phyloP scores from a whole-genome alignment of 2,329 filamentous ascomycete species.

The Diaporthe batatas region DNA sequence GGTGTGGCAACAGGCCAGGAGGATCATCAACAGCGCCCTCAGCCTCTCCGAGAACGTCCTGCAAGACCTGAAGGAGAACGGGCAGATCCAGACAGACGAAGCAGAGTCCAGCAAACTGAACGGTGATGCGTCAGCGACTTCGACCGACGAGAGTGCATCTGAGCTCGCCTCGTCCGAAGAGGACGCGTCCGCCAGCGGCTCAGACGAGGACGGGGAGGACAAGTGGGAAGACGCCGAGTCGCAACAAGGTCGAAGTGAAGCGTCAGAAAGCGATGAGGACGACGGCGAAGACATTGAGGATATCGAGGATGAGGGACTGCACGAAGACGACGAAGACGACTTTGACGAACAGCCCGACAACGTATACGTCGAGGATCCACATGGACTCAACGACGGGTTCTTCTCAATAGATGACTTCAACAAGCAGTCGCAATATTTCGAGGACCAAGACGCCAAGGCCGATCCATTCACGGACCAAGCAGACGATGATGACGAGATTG shows the following conservation, averaged over 20 bases:
- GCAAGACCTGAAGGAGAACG: slow-evolving; percentile 62
- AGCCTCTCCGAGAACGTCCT: slow-evolving; percentile 62
- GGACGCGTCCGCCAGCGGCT: slow-evolving; percentile 44
- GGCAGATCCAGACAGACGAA: slow-evolving; percentile 37
- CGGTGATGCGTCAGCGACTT: slow-evolving; percentile 47
- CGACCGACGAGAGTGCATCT: slow-evolving; percentile 55
- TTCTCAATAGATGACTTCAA: slow-evolving; percentile 99
- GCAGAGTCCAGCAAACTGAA: slow-evolving; percentile 42
- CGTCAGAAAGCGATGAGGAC: slow-evolving; percentile 49
- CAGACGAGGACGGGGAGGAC: slow-evolving; percentile 55
- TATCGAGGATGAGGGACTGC: slow-evolving; percentile 49
- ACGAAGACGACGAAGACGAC: slow-evolving; percentile 55
- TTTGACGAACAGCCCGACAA: slow-evolving; percentile 63
- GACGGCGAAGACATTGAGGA: slow-evolving; percentile 49
- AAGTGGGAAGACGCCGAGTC: slow-evolving; percentile 52
- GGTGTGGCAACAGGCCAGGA: slow-evolving; percentile 93
- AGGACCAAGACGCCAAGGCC: slow-evolving; percentile 84
- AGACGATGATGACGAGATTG: slow-evolving; percentile 87
- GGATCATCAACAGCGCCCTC: slow-evolving; percentile 76
- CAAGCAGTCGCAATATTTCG: slow-evolving; percentile 89
- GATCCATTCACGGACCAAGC: slow-evolving; percentile 80
- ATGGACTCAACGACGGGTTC: slow-evolving; percentile 96
- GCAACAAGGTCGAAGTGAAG: slow-evolving; percentile 46
- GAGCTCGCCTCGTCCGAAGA: slow-evolving; percentile 48
- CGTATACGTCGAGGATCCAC: slow-evolving; percentile 77